These are phyloP conservation scores for Perilla frutescens DNA, from an alignment of 257 asterid genomes.

Conservation along the genomic window DNA sequence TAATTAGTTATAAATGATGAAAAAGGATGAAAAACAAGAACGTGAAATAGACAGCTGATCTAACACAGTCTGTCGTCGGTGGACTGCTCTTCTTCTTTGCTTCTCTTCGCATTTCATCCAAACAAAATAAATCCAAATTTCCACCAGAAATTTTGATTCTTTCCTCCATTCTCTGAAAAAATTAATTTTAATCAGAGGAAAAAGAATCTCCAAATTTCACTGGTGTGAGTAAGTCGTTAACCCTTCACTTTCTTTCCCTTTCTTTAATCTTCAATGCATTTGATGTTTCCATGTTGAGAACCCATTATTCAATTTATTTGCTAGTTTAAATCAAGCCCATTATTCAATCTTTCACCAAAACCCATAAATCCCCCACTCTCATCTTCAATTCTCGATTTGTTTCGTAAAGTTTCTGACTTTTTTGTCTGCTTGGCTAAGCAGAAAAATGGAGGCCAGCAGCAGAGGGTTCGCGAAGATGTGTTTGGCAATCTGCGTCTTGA, in stretches of 20 bases:
- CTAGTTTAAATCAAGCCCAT: constrained; percentile 7
- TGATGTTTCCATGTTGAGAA: background rate
- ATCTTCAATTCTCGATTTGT: background rate
- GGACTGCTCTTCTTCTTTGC: background rate
- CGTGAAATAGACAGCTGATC: constrained; percentile 39
- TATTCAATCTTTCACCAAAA: background rate
- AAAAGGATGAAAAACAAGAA: background rate
- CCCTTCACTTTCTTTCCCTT: constrained; percentile 29
- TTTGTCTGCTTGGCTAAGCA: constrained; percentile 21
- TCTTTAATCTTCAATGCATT: constrained; percentile 3
- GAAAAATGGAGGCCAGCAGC: constrained; percentile 37
- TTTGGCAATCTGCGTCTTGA: constrained; percentile 33
- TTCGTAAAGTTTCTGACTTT: background rate
- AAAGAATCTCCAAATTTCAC: background rate
- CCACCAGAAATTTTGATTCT: constrained; percentile 6
- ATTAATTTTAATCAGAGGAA: background rate
- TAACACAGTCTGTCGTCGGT: constrained; percentile 39
- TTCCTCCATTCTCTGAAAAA: constrained; percentile 13
- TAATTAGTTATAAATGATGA: background rate
- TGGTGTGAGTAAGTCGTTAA: constrained; percentile 16
- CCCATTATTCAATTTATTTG: background rate
- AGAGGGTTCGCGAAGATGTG: constrained; percentile 32
- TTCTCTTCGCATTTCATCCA: constrained; percentile 28
- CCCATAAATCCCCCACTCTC: background rate
- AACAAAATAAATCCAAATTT: constrained; percentile 19